Base-by-base conservation (phyloP, 805 yeast species). In the Kluyveromyces aestuarii region DNA sequence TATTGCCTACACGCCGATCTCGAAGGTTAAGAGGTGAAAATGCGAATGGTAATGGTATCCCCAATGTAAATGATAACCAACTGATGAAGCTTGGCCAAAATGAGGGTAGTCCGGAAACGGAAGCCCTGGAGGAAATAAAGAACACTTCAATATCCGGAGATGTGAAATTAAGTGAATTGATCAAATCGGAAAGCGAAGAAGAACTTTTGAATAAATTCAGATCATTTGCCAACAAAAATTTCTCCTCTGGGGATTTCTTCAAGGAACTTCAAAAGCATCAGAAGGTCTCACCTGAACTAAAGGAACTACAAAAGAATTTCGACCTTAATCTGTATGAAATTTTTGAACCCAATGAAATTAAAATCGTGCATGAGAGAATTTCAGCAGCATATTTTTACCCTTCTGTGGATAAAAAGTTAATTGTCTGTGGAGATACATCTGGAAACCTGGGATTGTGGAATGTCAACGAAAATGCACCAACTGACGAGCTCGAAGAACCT, bases 391-490 rank as follows among this genome's bases (percentile, higher is more conserved):
- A 73, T 38, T 84, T 87, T 62, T 98, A 91, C 64, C 96, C 97
- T 0, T 67, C 85, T 0, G 62, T 61, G 0, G 75, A 73, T 1
- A 80, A 80, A 51, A 74, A 84, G 53, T 58, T 91, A 5, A 72
- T 89, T 1, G 62, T 87, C 33, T 96, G 89, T 1, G 98, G 97
- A 42, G 99, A 93, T 66, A 87, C 87, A 11, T 68, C 70, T n/a
- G 99, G 99, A 6, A 76, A 80, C 52, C 67, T 89, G 40, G 97
- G 97, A 0, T 73, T 93, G 14, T 91, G 97, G 97, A 81, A 90
- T 41, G 83, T 86, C 8, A 56, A 62, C 48, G 62, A 60, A 36
- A 54, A 58, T 21, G 53, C 57, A n/a, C 53, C 59, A 16, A 59
- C 63, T 3, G 80, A 75, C 52, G 65, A 72, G 6, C 48, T 61